Evolutionary conservation across 1,284 basidiomycete species (phyloP).

Genomic region (Trichosporon sp.): DNA sequence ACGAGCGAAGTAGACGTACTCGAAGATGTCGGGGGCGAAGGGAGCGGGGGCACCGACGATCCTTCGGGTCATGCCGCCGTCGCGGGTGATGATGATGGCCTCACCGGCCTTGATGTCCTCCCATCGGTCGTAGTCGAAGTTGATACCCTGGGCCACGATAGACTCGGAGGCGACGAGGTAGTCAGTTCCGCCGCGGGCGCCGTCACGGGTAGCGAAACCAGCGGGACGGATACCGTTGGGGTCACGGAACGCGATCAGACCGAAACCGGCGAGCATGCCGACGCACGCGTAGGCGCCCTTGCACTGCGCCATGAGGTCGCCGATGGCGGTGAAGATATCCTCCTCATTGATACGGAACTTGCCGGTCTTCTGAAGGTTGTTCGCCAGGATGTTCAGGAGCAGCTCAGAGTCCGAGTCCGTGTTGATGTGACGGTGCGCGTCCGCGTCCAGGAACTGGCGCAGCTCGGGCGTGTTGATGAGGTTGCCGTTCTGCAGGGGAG

Average conservation of each 20-base stretch:
- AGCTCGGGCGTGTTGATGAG: conserved; percentile 89
- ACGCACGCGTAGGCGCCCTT: conserved; percentile 96
- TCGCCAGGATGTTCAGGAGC: conserved; percentile 94
- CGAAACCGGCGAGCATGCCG: conserved; percentile 98
- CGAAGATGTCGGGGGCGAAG: conserved; percentile 98
- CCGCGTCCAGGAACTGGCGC: conserved; percentile 90
- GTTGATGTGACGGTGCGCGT: conserved; percentile 97
- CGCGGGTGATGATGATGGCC: conserved; percentile 91
- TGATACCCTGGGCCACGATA: conserved; percentile 90
- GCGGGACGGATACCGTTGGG: conserved; percentile 97
- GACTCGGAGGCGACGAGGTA: conserved; percentile 95
- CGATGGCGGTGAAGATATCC: conserved; percentile 94
- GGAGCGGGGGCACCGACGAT: conserved; percentile 69
- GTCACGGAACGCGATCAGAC: conserved; percentile 96
- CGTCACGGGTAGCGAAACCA: conserved; percentile 71
- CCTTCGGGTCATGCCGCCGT: conserved; percentile 67
- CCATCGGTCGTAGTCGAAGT: conserved; percentile 75
- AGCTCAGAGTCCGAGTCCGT: conserved; percentile 98
- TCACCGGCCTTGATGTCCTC: conserved; percentile 92
- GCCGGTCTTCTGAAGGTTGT: conserved; percentile 96
- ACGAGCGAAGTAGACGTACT: conserved; percentile 98
- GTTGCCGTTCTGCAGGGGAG: conserved; percentile 81
- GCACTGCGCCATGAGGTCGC: conserved; percentile 83
- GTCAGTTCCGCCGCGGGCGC: conserved; percentile 65
- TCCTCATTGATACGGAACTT: conserved; percentile 99